Evolutionary conservation across 2,329 filamentous ascomycete species (phyloP).

Genomic region (Ilyonectria robusta): DNA sequence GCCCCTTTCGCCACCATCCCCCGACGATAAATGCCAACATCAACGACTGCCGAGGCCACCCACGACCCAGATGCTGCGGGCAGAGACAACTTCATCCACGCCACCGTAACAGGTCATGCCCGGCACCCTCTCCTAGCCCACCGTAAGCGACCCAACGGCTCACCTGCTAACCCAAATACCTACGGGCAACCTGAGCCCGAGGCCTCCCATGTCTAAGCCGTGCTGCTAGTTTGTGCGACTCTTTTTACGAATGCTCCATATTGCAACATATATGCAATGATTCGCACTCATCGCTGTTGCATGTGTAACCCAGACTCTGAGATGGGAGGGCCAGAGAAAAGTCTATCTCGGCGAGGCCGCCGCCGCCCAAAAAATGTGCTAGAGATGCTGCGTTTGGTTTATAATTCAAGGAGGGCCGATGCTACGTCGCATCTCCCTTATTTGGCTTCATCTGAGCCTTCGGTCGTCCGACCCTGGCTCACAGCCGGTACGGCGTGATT

Average conservation of each 20-base stretch:
- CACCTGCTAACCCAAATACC: conserved; percentile 38
- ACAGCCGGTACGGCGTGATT: conserved; percentile 54
- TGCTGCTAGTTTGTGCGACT: conserved; percentile 34
- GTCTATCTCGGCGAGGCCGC: conserved; percentile 41
- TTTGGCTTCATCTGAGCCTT: conserved; percentile 63
- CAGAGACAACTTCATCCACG: conserved; percentile 28
- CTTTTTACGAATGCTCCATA: conserved; percentile 40
- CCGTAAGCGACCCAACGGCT: conserved; percentile 37
- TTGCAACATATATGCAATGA: conserved; percentile 42
- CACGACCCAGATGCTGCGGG: background rate
- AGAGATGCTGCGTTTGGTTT: conserved; percentile 42
- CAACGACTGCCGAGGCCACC: conserved; percentile 3
- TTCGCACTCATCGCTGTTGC: conserved; percentile 38
- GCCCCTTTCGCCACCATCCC: background rate
- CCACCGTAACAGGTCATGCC: conserved; percentile 23
- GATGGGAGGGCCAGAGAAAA: conserved; percentile 43
- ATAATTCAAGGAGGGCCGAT: conserved; percentile 32
- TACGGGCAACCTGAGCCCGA: conserved; percentile 28
- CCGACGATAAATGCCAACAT: background rate
- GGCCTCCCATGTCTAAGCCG: conserved; percentile 41
- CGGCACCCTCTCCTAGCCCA: conserved; percentile 31
- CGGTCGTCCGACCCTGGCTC: conserved; percentile 51
- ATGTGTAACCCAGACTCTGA: conserved; percentile 39
- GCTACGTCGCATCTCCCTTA: conserved; percentile 46
- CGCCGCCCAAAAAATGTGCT: conserved; percentile 43